These are phyloP conservation scores for Ogataea allantospora DNA, from an alignment of 805 yeast genomes.

Conservation along the genomic window DNA sequence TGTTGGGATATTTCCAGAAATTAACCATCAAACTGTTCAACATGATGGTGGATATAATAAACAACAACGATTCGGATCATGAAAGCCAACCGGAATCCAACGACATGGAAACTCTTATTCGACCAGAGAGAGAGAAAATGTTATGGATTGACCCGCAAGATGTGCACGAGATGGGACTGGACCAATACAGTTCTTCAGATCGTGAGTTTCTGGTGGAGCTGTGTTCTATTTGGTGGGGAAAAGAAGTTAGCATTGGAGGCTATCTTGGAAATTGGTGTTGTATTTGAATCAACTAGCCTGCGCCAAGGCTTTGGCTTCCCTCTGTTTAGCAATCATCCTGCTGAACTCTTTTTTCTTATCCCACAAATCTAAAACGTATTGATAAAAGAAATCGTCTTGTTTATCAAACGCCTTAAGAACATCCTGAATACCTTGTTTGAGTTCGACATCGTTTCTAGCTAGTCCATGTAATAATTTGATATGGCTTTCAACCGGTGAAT, in stretches of 20 bases:
- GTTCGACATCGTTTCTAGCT: constrained; percentile 34
- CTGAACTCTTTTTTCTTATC: constrained; percentile 32
- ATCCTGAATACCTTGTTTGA: constrained; percentile 26
- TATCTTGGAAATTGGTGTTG: constrained; percentile 37
- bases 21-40: constrained; percentile 44
- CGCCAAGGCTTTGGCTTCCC: constrained; percentile 5
- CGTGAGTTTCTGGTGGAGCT: constrained; percentile 42
- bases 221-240: constrained; percentile 47
- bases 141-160: constrained; percentile 43
- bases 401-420: constrained; percentile 32
- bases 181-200: constrained; percentile 49
- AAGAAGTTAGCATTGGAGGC: constrained; percentile 40
- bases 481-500: constrained; percentile 29
- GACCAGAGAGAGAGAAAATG: constrained; percentile 5
- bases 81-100: constrained; percentile 8
- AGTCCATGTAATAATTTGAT: constrained; percentile 26
- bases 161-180: constrained; percentile 56
- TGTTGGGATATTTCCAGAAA: constrained; percentile 53
- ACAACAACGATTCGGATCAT: constrained; percentile 29
- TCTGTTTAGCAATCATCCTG: constrained; percentile 18
- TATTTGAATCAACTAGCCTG: constrained; percentile 14
- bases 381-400: constrained; percentile 34
- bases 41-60: constrained; percentile 37
- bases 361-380: constrained; percentile 36
- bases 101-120: constrained; percentile 13